A percentile compares a stretch with the other conserved stretches of the same genome.
These are phyloP conservation scores for Fusarium poae DNA, from an alignment of 2,329 filamentous ascomycete genomes.

Conservation along the genomic window DNA sequence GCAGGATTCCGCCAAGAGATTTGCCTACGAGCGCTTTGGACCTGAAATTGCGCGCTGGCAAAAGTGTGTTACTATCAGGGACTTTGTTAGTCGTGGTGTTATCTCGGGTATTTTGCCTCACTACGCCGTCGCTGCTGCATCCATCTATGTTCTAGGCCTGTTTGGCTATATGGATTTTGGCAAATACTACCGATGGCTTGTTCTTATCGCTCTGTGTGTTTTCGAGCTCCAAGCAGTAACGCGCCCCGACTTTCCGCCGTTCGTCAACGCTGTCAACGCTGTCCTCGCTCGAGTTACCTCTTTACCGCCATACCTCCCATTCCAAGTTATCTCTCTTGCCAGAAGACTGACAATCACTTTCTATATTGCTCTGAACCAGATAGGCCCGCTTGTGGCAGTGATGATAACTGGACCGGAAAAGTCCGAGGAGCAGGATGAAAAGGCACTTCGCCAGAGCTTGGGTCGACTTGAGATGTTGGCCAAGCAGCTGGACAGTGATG, in stretches of 20 bases:
- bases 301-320: slow-evolving; percentile 80
- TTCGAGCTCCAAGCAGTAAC: slow-evolving; percentile 71
- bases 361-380: slow-evolving; percentile 85
- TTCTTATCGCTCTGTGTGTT: slow-evolving; percentile 64
- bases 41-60: slow-evolving; percentile 76
- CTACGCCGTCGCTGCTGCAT: slow-evolving; percentile 69
- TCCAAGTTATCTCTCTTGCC: slow-evolving; percentile 82
- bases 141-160: slow-evolving; percentile 72
- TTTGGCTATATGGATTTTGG: slow-evolving; percentile 77
- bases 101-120: slow-evolving; percentile 70
- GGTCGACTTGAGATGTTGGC: slow-evolving; percentile 74
- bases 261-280: slow-evolving; percentile 63
- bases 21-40: slow-evolving; percentile 92
- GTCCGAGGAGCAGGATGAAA: slow-evolving; percentile 57
- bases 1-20: slow-evolving; percentile 79
- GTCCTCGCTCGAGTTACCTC: slow-evolving; percentile 55
- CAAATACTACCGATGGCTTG: slow-evolving; percentile 74
- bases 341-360: slow-evolving; percentile 82
- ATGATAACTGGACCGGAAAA: slow-evolving; percentile 47
- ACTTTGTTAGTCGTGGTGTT: slow-evolving; percentile 77
- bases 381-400: slow-evolving; percentile 74
- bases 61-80: slow-evolving; percentile 75
- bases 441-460: slow-evolving; percentile 71
- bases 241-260: slow-evolving; percentile 63
- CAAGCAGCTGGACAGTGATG: slow-evolving; percentile 75